These are phyloP conservation scores for Neltuma alba DNA, from an alignment of 306 rosid genomes.

Conservation along the genomic window DNA sequence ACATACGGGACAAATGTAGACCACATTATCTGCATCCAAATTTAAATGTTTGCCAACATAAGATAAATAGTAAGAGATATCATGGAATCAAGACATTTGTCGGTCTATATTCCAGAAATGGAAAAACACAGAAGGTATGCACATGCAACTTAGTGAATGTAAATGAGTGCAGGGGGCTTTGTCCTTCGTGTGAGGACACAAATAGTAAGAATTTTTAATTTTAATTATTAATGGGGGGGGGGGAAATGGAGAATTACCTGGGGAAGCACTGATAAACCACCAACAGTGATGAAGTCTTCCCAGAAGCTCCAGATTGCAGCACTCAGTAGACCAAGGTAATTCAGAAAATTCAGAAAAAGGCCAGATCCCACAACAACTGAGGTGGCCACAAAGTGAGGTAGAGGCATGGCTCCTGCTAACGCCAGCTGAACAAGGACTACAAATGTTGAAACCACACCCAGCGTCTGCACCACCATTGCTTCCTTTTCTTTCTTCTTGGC, in stretches of 20 bases:
- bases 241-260: constrained; percentile 57
- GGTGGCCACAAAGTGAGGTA: constrained; percentile 65
- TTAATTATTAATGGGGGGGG: constrained; percentile 14
- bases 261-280: constrained; percentile 84
- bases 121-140: neutral
- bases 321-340: constrained; percentile 69
- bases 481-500: constrained; percentile 90
- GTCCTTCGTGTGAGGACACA: neutral
- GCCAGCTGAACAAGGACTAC: constrained; percentile 75
- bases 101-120: neutral
- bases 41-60: constrained; percentile 19
- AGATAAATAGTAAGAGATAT: constrained; percentile 26
- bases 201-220: neutral
- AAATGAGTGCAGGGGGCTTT: neutral
- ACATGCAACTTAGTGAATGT: neutral
- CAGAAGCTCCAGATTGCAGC: constrained; percentile 67
- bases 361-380: constrained; percentile 69
- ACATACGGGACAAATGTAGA: constrained; percentile 93
- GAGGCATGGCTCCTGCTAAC: constrained; percentile 85
- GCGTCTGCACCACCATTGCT: constrained; percentile 80
- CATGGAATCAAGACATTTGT: neutral
- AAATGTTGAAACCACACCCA: constrained; percentile 68
- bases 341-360: constrained; percentile 73
- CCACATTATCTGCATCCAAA: constrained; percentile 86
- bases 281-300: constrained; percentile 90